Evolutionary conservation across 345 rosid genomes (phyloP), one percentile per base, ranked within the genome.

Genomic region (Moricandia arvensis): DNA sequence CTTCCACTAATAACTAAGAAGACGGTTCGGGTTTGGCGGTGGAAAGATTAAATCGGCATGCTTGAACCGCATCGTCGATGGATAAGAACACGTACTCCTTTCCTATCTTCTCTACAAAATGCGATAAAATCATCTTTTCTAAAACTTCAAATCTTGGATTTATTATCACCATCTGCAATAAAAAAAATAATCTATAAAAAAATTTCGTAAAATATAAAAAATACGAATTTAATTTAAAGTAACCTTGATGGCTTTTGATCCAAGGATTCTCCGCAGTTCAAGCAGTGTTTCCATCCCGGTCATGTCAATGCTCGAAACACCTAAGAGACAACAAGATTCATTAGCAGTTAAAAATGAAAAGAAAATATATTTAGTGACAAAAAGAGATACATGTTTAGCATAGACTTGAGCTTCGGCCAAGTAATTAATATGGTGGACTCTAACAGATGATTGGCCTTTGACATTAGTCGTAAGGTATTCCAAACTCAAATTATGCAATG

Each of bases 61-160:
- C 78, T 63, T 78, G 88, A 5, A 90, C 64, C 24, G 97, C 98
- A 38, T 90, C 97, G 12, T 88, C 90, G 4, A 93, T 66, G 21
- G 86, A 79, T 68, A 91, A 66, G 84, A 74, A 90, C 43, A 93
- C 63, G 2, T 62, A 68, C 38, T 87, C 93, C 75, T 80, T 91
- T 17, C 97, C 97, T 9, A 86, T 59, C 57, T 60, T 68, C 35
- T 90, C 94, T 1, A 80, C 75, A 49, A 93, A 85, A 15, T 86
- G 73, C 0, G 98, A 76, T 65, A 82, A 69, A 33, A 82, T 88
- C 94, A 93, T 74, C 87, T 93, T 93, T 82, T 93, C 98, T 81
- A 91, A 24, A 2, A 91, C 94, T 29, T 82, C 97, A 10, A 81
- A 37, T 74, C 97, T 85, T 5, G 98, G 97, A 60, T 93, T 91